Evolutionary conservation across 352 stramenopile genomes (phyloP), one percentile per base, ranked within the genome.

Genomic region (Globisporangium lucens): DNA sequence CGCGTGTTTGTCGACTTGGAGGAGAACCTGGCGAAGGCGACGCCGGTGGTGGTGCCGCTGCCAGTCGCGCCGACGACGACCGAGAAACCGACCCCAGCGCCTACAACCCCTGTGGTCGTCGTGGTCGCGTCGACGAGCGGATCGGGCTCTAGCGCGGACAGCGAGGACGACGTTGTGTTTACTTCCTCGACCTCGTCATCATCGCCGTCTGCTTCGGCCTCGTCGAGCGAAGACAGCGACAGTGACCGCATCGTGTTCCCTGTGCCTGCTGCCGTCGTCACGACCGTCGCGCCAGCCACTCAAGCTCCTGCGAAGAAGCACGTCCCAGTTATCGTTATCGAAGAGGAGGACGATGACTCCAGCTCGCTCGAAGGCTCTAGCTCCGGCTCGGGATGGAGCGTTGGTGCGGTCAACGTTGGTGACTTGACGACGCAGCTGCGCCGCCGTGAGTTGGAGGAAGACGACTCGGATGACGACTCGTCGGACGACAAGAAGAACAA

Each of bases 1-100:
- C 77, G 74, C 62, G 79, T 89, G 17, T 89, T 89, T 52, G 73
- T 89, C 58, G 78, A 83, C 49, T 58, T 83, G 56, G 72, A 83
- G 56, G 67, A 68, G 7, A 79, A 75, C 27, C 51, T 77, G 27
- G 22, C 17, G 43, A 38, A 33, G 24, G 33, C 56, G 64, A 38
- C 46, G 29, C 49, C 36, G 12, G 63, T 58, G 46, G 56, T 64
- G 15, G 68, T 59, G 4, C 56, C 62, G 2, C 55, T 64, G 38
- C 43, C 36, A n/a, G 68, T 63, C 3, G 66, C 61, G 52, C 52
- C 52, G 33, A 33, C 4, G 22, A 56, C 10, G n/a, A 56, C 49
- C 10, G 24, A 33, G 52, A 30, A 58, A n/a, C 56, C 33, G 17
- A 62, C 56, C 33, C 56, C 56, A 62, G 56, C 56, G 35, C 10